These are phyloP conservation scores for Pseudocohnilembus persalinus DNA, from an alignment of 169 alveolate species.

Conservation along the genomic window DNA sequence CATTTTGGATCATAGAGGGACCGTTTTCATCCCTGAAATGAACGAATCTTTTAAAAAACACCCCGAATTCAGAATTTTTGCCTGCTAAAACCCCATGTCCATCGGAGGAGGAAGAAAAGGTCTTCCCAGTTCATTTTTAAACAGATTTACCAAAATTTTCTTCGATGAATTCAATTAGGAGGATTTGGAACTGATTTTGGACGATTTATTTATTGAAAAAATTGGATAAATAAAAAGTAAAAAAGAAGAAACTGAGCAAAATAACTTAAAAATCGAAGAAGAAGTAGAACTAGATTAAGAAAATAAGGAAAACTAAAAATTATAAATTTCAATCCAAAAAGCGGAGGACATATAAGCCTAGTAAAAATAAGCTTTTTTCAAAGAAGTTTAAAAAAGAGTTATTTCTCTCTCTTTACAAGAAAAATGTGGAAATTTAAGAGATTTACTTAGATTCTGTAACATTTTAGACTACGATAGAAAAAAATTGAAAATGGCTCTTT, in stretches of 20 bases:
- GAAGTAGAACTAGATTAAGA: too few relatives aligned
- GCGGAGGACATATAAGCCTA: background rate
- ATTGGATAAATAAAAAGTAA: background rate
- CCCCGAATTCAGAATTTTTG: slow-evolving; percentile 96
- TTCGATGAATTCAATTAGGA: slow-evolving; percentile 83
- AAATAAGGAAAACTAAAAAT: too few relatives aligned
- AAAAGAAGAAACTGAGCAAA: slow-evolving; percentile 12
- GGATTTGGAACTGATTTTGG: slow-evolving; percentile 86
- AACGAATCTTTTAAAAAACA: slow-evolving; percentile 93
- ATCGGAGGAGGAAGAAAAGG: slow-evolving; percentile 98
- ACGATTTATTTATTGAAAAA: slow-evolving; percentile 56
- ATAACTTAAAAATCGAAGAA: slow-evolving; percentile 1
- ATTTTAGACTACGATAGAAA: background rate
- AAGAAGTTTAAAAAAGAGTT: background rate
- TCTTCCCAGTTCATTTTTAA: slow-evolving; percentile 97
- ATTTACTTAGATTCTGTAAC: slow-evolving; percentile 24
- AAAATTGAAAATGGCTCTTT: background rate
- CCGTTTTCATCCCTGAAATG: slow-evolving; percentile 96
- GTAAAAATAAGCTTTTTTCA: background rate
- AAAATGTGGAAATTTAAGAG: background rate
- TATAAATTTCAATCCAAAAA: too few relatives aligned
- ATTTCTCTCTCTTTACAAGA: background rate
- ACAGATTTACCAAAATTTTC: slow-evolving; percentile 96
- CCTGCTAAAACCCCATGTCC: slow-evolving; percentile 97
- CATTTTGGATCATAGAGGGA: slow-evolving; percentile 97